A percentile compares a stretch with the other conserved stretches of the same genome.
phyloP scores from a whole-genome alignment of 1,139 yeast species.

The Diutina neorugosa region DNA sequence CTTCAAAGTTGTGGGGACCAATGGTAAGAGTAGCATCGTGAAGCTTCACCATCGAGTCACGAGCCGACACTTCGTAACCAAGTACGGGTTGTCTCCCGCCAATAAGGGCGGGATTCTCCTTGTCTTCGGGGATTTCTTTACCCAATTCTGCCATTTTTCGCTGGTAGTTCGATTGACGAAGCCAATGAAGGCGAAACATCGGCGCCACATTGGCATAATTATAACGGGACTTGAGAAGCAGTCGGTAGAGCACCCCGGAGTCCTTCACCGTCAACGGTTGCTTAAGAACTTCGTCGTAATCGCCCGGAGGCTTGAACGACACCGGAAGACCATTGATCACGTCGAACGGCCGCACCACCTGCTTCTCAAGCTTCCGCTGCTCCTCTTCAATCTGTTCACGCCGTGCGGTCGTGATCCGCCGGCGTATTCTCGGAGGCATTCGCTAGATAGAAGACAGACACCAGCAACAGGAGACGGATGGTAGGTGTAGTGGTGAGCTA shows the following conservation, averaged over 20 bases:
- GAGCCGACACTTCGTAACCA: slow-evolving; percentile 39
- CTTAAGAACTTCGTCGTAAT: slow-evolving; percentile 36
- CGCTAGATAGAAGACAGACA: not conserved
- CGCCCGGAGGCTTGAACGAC: slow-evolving; percentile 41
- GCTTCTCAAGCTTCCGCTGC: slow-evolving; percentile 28
- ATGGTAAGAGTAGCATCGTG: slow-evolving; percentile 62
- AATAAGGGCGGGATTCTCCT: slow-evolving; percentile 12
- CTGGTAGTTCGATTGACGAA: slow-evolving; percentile 42
- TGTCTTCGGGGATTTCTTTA: slow-evolving; percentile 11
- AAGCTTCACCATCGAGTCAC: slow-evolving; percentile 84
- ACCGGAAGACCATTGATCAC: slow-evolving; percentile 63
- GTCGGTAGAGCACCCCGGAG: slow-evolving; percentile 57
- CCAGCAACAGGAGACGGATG: not conserved
- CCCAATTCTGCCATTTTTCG: slow-evolving; percentile 26
- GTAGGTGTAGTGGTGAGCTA: not conserved
- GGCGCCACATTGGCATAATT: slow-evolving; percentile 59
- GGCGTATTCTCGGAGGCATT: slow-evolving; percentile 11
- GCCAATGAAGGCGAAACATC: slow-evolving; percentile 75
- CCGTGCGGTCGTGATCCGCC: slow-evolving; percentile 22
- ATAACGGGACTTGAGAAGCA: slow-evolving; percentile 63
- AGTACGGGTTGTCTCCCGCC: slow-evolving; percentile 29
- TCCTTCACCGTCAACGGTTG: slow-evolving; percentile 64
- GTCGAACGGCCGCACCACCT: slow-evolving; percentile 52
- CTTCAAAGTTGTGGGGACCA: slow-evolving; percentile 78
- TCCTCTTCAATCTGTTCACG: slow-evolving; percentile 37